Base-by-base conservation (phyloP, 106 monocot genomes). In the Narthecium ossifragum region DNA sequence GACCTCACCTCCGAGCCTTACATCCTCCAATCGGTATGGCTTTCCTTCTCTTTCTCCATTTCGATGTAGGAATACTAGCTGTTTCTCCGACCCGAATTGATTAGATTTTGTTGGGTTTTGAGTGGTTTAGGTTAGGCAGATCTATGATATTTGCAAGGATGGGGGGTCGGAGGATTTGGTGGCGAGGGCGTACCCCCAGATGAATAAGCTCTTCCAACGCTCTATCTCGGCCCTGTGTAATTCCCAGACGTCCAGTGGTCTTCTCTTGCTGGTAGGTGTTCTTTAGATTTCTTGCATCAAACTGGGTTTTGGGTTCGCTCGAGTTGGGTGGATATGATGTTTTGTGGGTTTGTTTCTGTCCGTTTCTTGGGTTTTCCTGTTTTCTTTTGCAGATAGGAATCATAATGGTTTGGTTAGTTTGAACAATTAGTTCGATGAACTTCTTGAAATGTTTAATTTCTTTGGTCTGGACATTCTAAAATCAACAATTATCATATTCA, bases 181-280 rank as follows among this genome's bases (percentile, higher is more conserved):
- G 18, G 80, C 90, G 10, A 68, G 90, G 39, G 80, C 86, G 15
- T 86, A 88, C 61, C 80, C 85, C 1, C 80, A 78, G 37, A 64
- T 96, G 26, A 84, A 85, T 75, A 96, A 96, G 78, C 78, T 96
- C 53, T 96, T 90, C 70, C 94, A 90, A 53, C 66, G 94, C 23
- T 80, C 80, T 21, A 62, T 83, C 33, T 51, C 71, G 1, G 76
- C 77, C 17, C 66, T 79, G 26, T 69, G 63, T 17, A 79, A 86
- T 15, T 89, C 93, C 2, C 77, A 69, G 60, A 64, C 80, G 34
- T 72, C 94, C 54, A 80, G 57, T 71, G 86, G 83, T 29, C 53
- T 76, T 31, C 83, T 96, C 28, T 49, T 96, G 15, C 66, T 96
- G 74, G 90, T 86, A 52, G 29, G 55, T 52, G 9, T 50, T 56